phyloP scores from a whole-genome alignment of 139 green algal species.

The Chlamydomonas urium region DNA sequence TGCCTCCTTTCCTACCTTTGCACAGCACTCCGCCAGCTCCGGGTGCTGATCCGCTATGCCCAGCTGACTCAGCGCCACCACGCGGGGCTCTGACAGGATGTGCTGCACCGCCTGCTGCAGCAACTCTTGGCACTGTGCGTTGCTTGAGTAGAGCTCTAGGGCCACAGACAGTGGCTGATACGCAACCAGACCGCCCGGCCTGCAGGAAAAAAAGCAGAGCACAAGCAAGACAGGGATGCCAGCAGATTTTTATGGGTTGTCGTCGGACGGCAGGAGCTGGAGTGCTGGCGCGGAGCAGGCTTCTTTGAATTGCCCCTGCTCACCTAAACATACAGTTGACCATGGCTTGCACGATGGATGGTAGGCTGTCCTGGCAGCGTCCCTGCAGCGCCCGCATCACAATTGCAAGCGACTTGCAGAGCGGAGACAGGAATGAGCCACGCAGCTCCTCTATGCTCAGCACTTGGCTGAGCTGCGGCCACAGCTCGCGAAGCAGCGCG shows the following conservation, averaged over 20 bases:
- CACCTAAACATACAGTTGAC: not conserved
- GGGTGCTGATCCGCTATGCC: slow-evolving; percentile 1
- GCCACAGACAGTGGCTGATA: not conserved
- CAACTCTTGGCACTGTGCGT: not conserved
- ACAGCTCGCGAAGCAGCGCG: not conserved
- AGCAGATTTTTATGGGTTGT: not conserved
- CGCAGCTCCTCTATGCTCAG: not conserved
- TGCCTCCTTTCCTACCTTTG: too few species aligned
- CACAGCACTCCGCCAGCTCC: not conserved
- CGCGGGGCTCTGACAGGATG: slow-evolving; percentile 4
- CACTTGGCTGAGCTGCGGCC: not conserved
- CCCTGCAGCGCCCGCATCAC: not conserved
- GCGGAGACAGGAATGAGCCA: not conserved
- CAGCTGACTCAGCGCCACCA: not conserved
- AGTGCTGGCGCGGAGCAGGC: not conserved
- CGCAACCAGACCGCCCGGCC: not conserved
- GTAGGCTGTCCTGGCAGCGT: not conserved
- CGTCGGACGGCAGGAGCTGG: not conserved
- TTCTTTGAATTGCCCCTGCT: not conserved
- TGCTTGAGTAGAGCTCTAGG: not conserved
- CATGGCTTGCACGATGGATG: not conserved
- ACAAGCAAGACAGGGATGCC: not conserved
- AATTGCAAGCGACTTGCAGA: not conserved
- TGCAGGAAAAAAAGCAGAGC: not conserved
- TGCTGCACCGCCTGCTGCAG: not conserved